Percentiles rank a stretch among this genome's conserved stretches.
Evolutionary conservation across 352 stramenopile species (phyloP).

Genomic region (Phytophthora ohioensis): DNA sequence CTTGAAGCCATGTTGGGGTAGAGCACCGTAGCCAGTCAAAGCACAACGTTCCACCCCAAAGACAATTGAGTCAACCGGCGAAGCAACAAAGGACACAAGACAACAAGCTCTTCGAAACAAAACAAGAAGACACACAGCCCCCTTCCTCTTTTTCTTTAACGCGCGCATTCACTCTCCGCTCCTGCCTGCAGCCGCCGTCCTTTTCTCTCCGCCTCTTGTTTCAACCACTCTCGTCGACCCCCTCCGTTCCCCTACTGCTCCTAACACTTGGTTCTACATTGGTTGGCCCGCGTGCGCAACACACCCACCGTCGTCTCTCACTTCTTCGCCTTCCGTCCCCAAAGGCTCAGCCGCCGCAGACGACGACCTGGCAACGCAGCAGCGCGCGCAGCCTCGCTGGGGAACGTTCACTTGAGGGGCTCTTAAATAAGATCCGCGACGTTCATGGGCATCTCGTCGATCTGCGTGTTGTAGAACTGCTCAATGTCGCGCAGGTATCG

Average conservation of each 20-base stretch:
- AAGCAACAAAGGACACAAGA: not conserved
- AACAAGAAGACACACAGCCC: constrained; percentile 49
- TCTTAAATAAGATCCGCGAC: constrained; percentile 99
- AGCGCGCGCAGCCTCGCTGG: constrained; percentile 23
- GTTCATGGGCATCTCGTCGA: constrained; percentile 99
- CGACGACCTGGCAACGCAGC: constrained; percentile 15
- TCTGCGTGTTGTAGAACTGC: constrained; percentile 99
- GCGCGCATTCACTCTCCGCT: constrained; percentile 23
- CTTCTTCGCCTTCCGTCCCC: constrained; percentile 39
- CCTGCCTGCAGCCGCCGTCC: constrained; percentile 8
- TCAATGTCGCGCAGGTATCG: constrained; percentile 99
- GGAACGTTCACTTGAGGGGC: constrained; percentile 34
- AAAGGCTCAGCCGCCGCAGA: constrained; percentile 7
- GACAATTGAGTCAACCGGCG: constrained; percentile 2
- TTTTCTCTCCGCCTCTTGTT: constrained; percentile 28
- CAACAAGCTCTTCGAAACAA: constrained; percentile 27
- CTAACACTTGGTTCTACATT: constrained; percentile 50
- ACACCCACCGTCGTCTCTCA: constrained; percentile 41
- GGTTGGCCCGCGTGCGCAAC: constrained; percentile 39
- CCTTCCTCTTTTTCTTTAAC: constrained; percentile 41
- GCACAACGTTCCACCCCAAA: constrained; percentile 14
- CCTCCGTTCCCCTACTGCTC: constrained; percentile 46
- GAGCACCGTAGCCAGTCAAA: constrained; percentile 26
- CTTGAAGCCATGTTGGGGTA: constrained; percentile 33
- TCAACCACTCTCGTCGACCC: constrained; percentile 34